These are phyloP conservation scores for Boletus rex-veris DNA, from an alignment of 768 basidiomycete species.

Conservation along the genomic window DNA sequence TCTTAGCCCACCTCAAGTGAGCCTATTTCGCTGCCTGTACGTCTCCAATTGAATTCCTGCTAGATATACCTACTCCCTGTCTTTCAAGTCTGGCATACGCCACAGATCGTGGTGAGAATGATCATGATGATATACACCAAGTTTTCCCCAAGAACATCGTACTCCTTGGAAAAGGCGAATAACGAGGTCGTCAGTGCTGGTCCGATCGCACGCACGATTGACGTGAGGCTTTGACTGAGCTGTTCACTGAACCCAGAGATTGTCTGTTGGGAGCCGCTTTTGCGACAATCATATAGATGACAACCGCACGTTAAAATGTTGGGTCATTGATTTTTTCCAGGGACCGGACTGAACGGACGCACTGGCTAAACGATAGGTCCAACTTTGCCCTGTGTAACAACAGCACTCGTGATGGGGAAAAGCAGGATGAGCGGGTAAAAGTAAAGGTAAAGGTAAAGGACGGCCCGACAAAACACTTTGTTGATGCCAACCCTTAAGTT, in stretches of 20 bases:
- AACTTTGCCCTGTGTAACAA: constrained; percentile 36
- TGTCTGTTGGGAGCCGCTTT: constrained; percentile 48
- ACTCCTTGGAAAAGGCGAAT: constrained; percentile 49
- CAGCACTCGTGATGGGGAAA: constrained; percentile 43
- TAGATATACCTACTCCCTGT: background rate
- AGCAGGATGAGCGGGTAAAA: constrained; percentile 38
- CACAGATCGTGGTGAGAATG: constrained; percentile 19
- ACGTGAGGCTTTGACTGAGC: constrained; percentile 49
- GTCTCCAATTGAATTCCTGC: too few relatives aligned
- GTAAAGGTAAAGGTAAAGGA: constrained; percentile 36
- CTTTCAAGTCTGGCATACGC: constrained; percentile 15
- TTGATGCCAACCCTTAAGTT: constrained; percentile 42
- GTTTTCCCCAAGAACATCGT: constrained; percentile 46
- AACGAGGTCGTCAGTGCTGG: constrained; percentile 47
- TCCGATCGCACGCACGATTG: constrained; percentile 46
- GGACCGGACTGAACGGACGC: constrained; percentile 5
- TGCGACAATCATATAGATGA: constrained; percentile 53
- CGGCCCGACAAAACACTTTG: constrained; percentile 36
- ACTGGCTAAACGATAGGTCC: constrained; percentile 46
- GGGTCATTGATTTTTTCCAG: background rate
- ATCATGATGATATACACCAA: constrained; percentile 44
- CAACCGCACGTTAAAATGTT: constrained; percentile 25
- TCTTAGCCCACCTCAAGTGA: too few relatives aligned
- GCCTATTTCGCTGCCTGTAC: too few relatives aligned
- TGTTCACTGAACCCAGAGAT: constrained; percentile 55